These are phyloP conservation scores for Carex kokanica DNA, from an alignment of 176 grass and related monocot genomes.

Conservation along the genomic window DNA sequence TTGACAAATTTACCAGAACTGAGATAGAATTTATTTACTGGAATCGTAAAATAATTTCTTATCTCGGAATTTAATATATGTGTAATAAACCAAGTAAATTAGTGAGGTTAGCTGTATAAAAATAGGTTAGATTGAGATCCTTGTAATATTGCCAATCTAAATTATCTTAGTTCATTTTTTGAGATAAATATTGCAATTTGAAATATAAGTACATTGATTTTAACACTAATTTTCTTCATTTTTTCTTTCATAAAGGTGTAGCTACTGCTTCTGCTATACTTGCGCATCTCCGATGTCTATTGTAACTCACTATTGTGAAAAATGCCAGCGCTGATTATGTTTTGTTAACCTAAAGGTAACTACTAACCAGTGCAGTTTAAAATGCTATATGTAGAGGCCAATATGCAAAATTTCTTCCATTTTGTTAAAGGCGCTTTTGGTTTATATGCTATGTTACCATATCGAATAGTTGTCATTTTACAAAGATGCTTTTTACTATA, in stretches of 20 bases:
- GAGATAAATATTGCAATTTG: not conserved
- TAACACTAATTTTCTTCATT: not conserved
- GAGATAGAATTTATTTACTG: not conserved
- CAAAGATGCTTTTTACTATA: too few species aligned
- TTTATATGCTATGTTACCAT: not conserved
- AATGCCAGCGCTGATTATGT: conserved; percentile 29
- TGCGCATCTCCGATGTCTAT: conserved; percentile 53
- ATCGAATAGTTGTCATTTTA: not conserved
- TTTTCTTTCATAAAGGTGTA: conserved; percentile 47
- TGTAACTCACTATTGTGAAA: conserved; percentile 35
- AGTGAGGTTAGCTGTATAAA: too few species aligned
- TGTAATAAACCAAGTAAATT: not conserved
- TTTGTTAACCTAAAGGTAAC: not conserved
- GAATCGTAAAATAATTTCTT: not conserved
- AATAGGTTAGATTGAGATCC: not conserved
- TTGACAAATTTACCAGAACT: not conserved
- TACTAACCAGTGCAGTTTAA: not conserved
- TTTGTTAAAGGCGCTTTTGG: not conserved
- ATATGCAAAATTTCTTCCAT: not conserved
- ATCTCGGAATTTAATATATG: not conserved
- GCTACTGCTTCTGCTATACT: conserved; percentile 60
- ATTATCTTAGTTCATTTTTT: not conserved
- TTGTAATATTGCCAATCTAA: not conserved
- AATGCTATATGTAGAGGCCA: not conserved
- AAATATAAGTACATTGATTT: not conserved